Conservation (phyloP, 352 stramenopile species). For the Pythium guiyangense region DNA sequence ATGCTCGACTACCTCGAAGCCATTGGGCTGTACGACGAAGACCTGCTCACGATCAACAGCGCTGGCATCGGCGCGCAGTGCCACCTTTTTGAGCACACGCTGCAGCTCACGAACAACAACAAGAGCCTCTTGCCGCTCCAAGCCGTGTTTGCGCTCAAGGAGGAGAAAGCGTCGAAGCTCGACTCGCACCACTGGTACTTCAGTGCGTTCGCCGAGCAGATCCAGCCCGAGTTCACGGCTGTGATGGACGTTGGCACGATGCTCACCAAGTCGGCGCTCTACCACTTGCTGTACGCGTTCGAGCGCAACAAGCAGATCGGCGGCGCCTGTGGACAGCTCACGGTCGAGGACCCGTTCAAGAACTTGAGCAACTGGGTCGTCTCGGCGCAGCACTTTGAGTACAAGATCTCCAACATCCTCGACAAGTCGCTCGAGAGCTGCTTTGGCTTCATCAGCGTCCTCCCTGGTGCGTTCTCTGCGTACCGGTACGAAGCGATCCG, state of each 20-base stretch:
- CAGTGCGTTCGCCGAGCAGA: constrained; percentile 74
- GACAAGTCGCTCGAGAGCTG: constrained; percentile 85
- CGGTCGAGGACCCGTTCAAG: constrained; percentile 76
- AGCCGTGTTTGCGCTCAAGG: constrained; percentile 76
- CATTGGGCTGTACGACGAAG: constrained; percentile 81
- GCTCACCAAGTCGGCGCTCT: constrained; percentile 71
- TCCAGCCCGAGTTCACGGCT: constrained; percentile 78
- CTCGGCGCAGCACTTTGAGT: constrained; percentile 86
- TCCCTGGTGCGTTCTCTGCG: constrained; percentile 80
- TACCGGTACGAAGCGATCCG: constrained; percentile 84
- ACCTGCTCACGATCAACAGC: constrained; percentile 82
- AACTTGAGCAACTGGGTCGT: constrained; percentile 88
- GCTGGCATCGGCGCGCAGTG: constrained; percentile 76
- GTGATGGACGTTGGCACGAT: constrained; percentile 86
- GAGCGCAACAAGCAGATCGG: constrained; percentile 78
- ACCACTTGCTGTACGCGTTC: constrained; percentile 75
- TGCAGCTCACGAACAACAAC: constrained; percentile 70
- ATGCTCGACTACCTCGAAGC: constrained; percentile 75
- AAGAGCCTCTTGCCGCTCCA: constrained; percentile 73
- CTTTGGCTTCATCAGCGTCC: constrained; percentile 86
- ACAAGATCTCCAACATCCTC: constrained; percentile 88
- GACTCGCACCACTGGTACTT: constrained; percentile 88
- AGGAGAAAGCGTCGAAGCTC: constrained; percentile 76
- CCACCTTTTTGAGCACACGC: constrained; percentile 82
- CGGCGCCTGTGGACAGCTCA: constrained; percentile 75